These are phyloP conservation scores for Zygnema cylindricum DNA, from an alignment of 139 green algal species.

Conservation along the genomic window DNA sequence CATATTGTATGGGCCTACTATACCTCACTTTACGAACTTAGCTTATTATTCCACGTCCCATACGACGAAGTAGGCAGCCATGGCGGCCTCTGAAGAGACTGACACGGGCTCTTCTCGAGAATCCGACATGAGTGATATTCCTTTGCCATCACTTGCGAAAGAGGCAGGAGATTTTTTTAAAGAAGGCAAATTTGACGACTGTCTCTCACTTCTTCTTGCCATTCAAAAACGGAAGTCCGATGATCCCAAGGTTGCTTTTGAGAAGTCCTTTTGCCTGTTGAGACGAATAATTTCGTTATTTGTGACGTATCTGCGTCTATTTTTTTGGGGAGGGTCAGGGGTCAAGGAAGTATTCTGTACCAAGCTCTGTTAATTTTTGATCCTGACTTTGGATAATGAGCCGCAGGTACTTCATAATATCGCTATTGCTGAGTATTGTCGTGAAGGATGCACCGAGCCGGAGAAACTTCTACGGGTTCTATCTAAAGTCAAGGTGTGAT, in stretches of 20 bases:
- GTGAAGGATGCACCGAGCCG: slow-evolving; percentile 5
- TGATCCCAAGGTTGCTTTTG: slow-evolving; percentile 20
- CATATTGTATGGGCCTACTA: too few relatives aligned
- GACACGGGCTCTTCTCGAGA: too few relatives aligned
- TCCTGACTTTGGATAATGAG: neutral
- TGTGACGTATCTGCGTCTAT: neutral
- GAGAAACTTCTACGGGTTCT: slow-evolving; percentile 5
- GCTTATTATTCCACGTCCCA: too few relatives aligned
- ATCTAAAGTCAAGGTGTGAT: slow-evolving; percentile 11
- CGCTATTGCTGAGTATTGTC: slow-evolving; percentile 12
- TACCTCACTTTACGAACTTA: too few relatives aligned
- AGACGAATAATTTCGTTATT: neutral
- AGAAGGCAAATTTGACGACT: neutral
- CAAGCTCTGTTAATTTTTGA: neutral
- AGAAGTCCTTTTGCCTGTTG: neutral
- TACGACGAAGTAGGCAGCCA: too few relatives aligned
- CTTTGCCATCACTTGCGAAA: neutral
- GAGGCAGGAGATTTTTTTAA: slow-evolving; percentile 13
- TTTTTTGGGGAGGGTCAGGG: too few relatives aligned
- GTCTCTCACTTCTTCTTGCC: neutral
- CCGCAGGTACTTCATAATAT: slow-evolving; percentile 38
- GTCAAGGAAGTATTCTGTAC: too few relatives aligned
- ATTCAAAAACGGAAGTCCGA: neutral
- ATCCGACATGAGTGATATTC: neutral
- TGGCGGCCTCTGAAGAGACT: too few relatives aligned